Evolutionary conservation across 768 basidiomycete species (phyloP), one percentile per base, ranked within the genome.

Genomic region (Hericium rajendrae): DNA sequence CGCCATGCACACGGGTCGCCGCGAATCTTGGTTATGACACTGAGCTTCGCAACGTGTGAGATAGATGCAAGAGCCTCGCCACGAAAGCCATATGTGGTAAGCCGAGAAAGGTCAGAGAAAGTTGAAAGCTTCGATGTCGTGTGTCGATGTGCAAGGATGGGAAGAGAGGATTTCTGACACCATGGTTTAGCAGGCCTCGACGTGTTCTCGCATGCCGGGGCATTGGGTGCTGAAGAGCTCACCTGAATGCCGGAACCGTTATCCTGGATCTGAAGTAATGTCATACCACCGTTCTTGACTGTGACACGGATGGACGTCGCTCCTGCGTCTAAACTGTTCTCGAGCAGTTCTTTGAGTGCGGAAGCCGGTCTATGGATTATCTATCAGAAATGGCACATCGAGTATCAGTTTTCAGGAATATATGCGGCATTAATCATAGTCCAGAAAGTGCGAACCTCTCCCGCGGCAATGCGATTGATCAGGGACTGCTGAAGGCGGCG

Each of bases 11-110:
- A 92, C 2, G 77, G 71, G 41, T 93, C 91, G 0, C 74, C 65
- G 66, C 82, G 88, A 0, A 88, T 92, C 74, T 97, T 98, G 5
- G 93, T 97, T n/a, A 89, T 73, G 10, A 98, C 88, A 16, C 84
- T 83, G 56, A 99, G 75, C 68, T 88, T 89, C 1, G 94, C 85
- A 41, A 95, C 91, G 71, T 97, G 93, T 4, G 92, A 94, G 58
- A 99, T 91, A 12, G 92, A 94, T 2, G 95, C 97, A 51, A 99
- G 73, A 0, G 97, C 97, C 72, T 99, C 97, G 28, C 97, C 95
- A 53, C 97, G 82, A 70, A 99, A 99, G 0, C 97, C 97, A 69
- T 97, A 98, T 0, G 95, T 98, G 2, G 80, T 77, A 38, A 99
- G 76, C n/a, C 75, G 76, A 38, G 84, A 82, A 55, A 99, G 70